Evolutionary conservation across 2,329 filamentous ascomycete species (phyloP), one percentile per base, ranked within the genome.

Genomic region (Colletotrichum plurivorum): DNA sequence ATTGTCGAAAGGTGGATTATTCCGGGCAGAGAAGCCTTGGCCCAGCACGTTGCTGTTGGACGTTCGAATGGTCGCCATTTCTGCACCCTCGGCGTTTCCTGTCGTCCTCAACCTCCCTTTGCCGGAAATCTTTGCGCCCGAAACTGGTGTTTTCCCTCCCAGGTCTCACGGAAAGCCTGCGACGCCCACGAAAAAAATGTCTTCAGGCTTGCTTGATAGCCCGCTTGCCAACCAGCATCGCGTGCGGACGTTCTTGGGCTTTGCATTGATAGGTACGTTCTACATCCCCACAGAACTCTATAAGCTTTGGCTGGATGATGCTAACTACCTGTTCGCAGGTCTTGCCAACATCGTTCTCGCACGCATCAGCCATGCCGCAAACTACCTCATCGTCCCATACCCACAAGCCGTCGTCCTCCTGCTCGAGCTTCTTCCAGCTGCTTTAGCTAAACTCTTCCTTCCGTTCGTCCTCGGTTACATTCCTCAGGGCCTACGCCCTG

Each of bases 371-470:
- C 76, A 76, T 63, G 73, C 77, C 7, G 73, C 75, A 61, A 77
- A 77, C 61, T 79, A 80, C 46, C 76, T 80, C 67, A 77, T 78
- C 57, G 75, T 80, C 54, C 77, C 78, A 0, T 79, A 76, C 46
- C 73, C 78, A 3, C 73, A 75, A 39, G 74, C 76, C 58, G 56
- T 74, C 56, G 77, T 80, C 51, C 36, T 78, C 51, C 64, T 79
- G 46, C 74, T 80, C 36, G 75, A 79, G 58, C 71, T 73, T 4
- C 52, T 79, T 1, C 78, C 79, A 2, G 74, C 73, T 20, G 63
- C 78, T 4, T 39, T 71, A 13, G 66, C 70, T 18, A 81, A 78
- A 36, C 63, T 77, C 25, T 5, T 73, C 10, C 52, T 78, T 54
- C 73, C 77, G n/a, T 65, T 78, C 58, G 8, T 76, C 57, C 69